Base-by-base conservation (phyloP, 1,284 basidiomycete species). In the Vanrija pseudolonga region DNA sequence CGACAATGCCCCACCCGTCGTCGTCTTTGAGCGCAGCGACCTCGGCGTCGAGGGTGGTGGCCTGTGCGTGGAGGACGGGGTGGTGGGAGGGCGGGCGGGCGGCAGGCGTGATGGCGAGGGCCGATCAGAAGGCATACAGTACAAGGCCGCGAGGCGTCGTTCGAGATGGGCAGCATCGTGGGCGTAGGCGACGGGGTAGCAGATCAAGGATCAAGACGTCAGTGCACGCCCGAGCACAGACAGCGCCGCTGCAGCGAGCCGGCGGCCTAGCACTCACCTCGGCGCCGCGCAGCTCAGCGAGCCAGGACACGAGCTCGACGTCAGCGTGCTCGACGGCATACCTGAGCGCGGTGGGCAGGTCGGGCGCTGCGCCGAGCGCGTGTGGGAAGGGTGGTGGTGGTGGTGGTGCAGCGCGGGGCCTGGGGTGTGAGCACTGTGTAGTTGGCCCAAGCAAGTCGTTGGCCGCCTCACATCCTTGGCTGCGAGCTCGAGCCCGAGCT, bases 1-100 rank as follows among this genome's bases (percentile, higher is more conserved):
- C 89, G 66, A 92, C 81, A 43, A 91, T 77, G 41, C 87, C 85
- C 50, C 90, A 78, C 15, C 88, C 89, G 62, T 93, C 90, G 52
- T 93, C 90, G 73, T 93, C 90, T 61, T 84, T 82, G 51, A 81
- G 50, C 4, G 18, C 40, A 2, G 44, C 24, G 6, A 68, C 69
- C 42, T 70, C 60, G 2, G 40, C 43, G 43, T 73, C 66, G n/a
- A 77, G 61, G 2, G 72, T 50, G 1, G 57, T 44, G 4, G 55
- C 66, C 73, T 74, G 46, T n/a, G n/a, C n/a, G n/a, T n/a, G n/a
- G n/a, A n/a, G n/a, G n/a, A n/a, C n/a, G 17, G 22, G 9, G 32
- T 17, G 55, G 55, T 26, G 54, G 54, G 24, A 24, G 24, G 24
- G 24, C 26, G 26, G 50, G 19, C 15, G 12, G 19, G n/a, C n/a